These are phyloP conservation scores for Moniliella sp. DNA, from an alignment of 1,284 basidiomycete species.

Conservation along the genomic window DNA sequence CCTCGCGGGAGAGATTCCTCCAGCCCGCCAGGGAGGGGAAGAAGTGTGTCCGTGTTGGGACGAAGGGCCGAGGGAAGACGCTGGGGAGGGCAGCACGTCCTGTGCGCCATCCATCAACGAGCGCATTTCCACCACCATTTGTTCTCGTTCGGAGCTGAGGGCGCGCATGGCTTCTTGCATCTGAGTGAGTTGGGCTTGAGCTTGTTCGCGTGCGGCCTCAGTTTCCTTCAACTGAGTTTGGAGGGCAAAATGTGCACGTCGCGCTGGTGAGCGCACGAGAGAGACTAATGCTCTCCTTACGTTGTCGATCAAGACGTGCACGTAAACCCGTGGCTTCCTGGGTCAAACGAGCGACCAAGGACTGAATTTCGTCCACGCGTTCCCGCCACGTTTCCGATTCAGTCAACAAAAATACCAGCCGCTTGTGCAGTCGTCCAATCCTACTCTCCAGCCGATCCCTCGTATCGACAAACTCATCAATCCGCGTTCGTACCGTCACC, in stretches of 20 bases:
- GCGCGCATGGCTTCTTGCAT: conserved; percentile 22
- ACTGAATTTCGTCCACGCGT: conserved; percentile 70
- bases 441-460: conserved; percentile 48
- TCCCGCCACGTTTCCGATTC: conserved; percentile 69
- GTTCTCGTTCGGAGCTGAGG: conserved; percentile 14
- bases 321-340: conserved; percentile 56
- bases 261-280: conserved; percentile 35
- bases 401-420: conserved; percentile 72
- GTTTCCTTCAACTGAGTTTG: conserved; percentile 22
- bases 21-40: no score
- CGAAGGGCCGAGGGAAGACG: no score
- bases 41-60: no score
- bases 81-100: no score
- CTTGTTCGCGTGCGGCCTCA: conserved; percentile 22
- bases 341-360: conserved; percentile 62
- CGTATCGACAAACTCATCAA: conserved; percentile 83
- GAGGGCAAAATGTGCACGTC: conserved; percentile 20
- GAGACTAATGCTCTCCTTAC: conserved; percentile 57
- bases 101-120: conserved; percentile 10
- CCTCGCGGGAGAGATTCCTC: no score
- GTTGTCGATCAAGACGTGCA: conserved; percentile 63
- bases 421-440: conserved; percentile 41
- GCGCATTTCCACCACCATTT: conserved; percentile 29
- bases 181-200: conserved; percentile 11
- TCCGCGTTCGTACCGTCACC: no score